Percentiles rank a stretch among this genome's conserved stretches.
Conservation (phyloP, 768 basidiomycete genomes). For the Podaxis mareebaensis region DNA sequence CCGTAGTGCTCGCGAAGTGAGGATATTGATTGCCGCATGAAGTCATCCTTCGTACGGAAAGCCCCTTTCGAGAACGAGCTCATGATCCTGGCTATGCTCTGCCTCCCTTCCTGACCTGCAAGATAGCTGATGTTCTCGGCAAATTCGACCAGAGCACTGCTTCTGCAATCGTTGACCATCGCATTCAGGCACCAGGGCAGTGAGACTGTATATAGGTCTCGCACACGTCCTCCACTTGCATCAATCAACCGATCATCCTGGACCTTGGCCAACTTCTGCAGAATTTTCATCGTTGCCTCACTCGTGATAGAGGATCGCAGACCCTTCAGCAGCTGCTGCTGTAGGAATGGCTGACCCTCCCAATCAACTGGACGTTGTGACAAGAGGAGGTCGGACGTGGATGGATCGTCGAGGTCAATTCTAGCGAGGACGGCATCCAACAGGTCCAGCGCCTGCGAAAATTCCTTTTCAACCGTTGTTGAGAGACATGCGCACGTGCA, state of each 20-base stretch:
- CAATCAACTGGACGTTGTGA: slow-evolving; percentile 71
- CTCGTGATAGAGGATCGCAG: slow-evolving; percentile 78
- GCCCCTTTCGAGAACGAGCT: slow-evolving; percentile 83
- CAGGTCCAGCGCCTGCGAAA: slow-evolving; percentile 62
- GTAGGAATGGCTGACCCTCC: slow-evolving; percentile 63
- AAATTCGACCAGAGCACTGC: slow-evolving; percentile 64
- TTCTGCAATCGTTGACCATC: slow-evolving; percentile 58
- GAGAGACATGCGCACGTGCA: slow-evolving; percentile 77
- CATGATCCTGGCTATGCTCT: slow-evolving; percentile 88
- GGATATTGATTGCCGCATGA: slow-evolving; percentile 84
- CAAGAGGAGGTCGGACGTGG: slow-evolving; percentile 68
- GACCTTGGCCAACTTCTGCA: slow-evolving; percentile 62
- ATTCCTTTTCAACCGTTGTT: slow-evolving; percentile 83
- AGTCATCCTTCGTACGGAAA: slow-evolving; percentile 92
- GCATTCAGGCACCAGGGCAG: slow-evolving; percentile 90
- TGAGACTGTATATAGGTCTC: slow-evolving; percentile 79
- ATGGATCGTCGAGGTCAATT: slow-evolving; percentile 69
- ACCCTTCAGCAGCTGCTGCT: slow-evolving; percentile 72
- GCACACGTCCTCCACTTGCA: slow-evolving; percentile 64
- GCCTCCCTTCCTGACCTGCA: slow-evolving; percentile 69
- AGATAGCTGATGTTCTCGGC: slow-evolving; percentile 72
- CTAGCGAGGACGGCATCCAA: slow-evolving; percentile 65
- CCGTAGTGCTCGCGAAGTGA: slow-evolving; percentile 87
- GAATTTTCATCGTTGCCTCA: slow-evolving; percentile 62
- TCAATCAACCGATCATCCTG: slow-evolving; percentile 71